Base-by-base conservation (phyloP, 192 early-diverging fungal genomes). In the Podila clonocystis region DNA sequence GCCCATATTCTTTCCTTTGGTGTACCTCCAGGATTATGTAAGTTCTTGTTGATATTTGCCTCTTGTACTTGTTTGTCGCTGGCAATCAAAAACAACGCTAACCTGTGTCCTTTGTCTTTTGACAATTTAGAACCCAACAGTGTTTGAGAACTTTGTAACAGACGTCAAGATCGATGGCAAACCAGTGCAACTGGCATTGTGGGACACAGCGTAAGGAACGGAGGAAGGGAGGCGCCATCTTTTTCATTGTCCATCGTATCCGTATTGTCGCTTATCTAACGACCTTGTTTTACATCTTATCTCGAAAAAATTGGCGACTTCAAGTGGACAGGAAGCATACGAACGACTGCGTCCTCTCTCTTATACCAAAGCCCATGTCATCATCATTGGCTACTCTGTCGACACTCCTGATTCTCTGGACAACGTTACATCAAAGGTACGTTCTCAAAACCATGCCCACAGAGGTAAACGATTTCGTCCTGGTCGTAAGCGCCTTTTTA, bases 151-250 rank as follows among this genome's bases (percentile, higher is more conserved):
- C 87, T 95, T 93, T 70, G 94, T 98, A 58, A 91, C 92, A 36
- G 96, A 97, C 69, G 89, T 99, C 63, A 89, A 93, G 66, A 91
- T 93, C 41, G 93, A 97, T 82, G 94, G 92, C 73, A 93, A 92
- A 77, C 85, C 85, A 49, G 93, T 98, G 19, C 93, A 97, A 83
- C 86, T 99, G 36, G 95, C 94, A 45, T 85, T 98, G 24, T 99
- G 96, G 96, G 97, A 99, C 92, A 98, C 97, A 70, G 96, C 97
- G 72, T 85, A 85, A 26, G 77, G n/a, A n/a, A n/a, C n/a, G n/a
- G n/a, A n/a, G n/a, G 36, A 12, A 26, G 77, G 41, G 17, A 55
- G n/a, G 1, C 22, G 9, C 22, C 22, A 55, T 24, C 22, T 24
- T 55, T 55, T 17, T 7, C 52, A 55, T 11, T 22, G n/a, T 55